Base-by-base conservation (phyloP, 2,329 filamentous ascomycete genomes). In the Aspergillus melleus region DNA sequence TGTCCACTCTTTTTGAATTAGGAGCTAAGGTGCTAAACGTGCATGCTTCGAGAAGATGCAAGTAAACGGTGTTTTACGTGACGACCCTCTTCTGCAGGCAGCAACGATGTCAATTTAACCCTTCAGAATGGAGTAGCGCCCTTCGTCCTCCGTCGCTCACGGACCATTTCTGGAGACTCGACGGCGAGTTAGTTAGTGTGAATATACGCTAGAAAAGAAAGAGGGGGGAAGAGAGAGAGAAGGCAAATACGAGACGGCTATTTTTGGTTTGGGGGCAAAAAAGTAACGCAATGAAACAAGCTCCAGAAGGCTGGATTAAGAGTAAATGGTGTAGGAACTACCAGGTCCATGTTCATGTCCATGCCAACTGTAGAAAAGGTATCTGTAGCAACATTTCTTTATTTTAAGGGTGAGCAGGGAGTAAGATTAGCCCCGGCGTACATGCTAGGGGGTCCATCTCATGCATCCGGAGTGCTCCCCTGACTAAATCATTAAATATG, bases 401-500 rank as follows among this genome's bases (percentile, higher is more conserved):
- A 42, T 42, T 42, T 16, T 9, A 42, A 42, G 16, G 16, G 36
- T 42, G 16, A n/a, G n/a, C 4, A 6, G 32, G 11, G 32, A 36
- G 32, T n/a, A 42, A n/a, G 16, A 42, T 42, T 42, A 42, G 44
- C 11, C 9, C 19, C 44, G 1, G 20, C 10, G 22, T 24, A 47
- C 19, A 47, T 47, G 8, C 44, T 24, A 42, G 36, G 44, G 4
- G 44, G 44, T 8, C 20, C 44, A 2, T 47, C 44, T 47, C 12
- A 22, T 11, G 12, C 44, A 22, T 47, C 44, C 44, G 4, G 22
- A 47, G 44, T 16, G 4, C 4, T 47, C 22, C 44, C 22, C 11
- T 24, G 19, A 47, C 22, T 16, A 49, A 44, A 32, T 52, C 61
- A 62, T 62, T 62, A 62, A 49, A 54, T n/a, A 50, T 46, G 26